Evolutionary conservation across 257 asterid species (phyloP).

Genomic region (Paulownia fortunei): DNA sequence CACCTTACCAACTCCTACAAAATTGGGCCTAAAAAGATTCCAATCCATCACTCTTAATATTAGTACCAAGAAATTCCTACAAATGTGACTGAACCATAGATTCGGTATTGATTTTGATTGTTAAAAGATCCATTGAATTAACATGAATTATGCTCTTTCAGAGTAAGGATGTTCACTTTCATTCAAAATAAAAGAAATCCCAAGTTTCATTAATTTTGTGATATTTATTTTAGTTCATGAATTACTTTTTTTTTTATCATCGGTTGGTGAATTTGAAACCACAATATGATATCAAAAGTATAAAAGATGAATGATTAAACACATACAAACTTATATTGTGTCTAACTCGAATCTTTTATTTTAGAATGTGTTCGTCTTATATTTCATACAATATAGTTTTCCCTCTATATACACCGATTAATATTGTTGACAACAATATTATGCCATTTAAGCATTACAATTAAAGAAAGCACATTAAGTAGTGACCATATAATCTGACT

Average conservation of each 20-base stretch:
- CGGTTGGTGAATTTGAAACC: background rate
- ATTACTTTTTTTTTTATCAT: too few relatives aligned
- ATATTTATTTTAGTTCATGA: too few relatives aligned
- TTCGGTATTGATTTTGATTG: background rate
- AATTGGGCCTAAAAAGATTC: background rate
- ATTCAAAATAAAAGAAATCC: too few relatives aligned
- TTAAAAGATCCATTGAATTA: background rate
- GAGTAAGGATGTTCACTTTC: background rate
- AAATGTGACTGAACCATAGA: background rate
- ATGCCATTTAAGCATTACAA: background rate
- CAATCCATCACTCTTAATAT: background rate
- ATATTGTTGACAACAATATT: background rate
- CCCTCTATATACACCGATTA: background rate
- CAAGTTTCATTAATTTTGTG: background rate
- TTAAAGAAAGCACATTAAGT: constrained; percentile 16
- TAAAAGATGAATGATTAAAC: too few relatives aligned
- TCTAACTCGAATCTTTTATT: too few relatives aligned
- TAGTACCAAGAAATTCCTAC: background rate
- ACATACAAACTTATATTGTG: too few relatives aligned
- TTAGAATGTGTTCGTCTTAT: too few relatives aligned
- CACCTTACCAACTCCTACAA: background rate
- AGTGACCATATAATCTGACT: constrained; percentile 17
- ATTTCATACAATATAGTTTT: too few relatives aligned
- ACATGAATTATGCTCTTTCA: background rate
- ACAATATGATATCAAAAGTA: background rate